Evolutionary conservation across 1,139 yeast genomes (phyloP), one percentile per base, ranked within the genome.

Genomic region (Suhomyces maxii): DNA sequence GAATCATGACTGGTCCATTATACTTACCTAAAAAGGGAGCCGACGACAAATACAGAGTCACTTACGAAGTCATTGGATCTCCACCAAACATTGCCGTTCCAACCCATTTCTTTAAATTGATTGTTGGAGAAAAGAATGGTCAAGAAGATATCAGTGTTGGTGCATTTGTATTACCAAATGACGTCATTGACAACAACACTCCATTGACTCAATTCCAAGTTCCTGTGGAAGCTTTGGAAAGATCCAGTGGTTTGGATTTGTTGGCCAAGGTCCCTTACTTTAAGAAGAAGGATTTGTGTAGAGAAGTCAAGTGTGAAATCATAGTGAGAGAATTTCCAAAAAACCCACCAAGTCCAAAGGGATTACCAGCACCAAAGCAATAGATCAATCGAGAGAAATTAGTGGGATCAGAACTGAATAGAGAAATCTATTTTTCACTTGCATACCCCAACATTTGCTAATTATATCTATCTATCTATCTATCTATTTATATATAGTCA

Each of bases 41-140:
- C 38, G 90, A 86, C 58, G 95, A 91, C 3, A 93, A 91, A 64
- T 88, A 73, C 67, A 76, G 88, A 54, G 96, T 93, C 13, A 73
- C 80, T 3, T 93, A 91, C 65, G 99, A 95, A 68, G 89, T 93
- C 38, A 89, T 93, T 64, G 99, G 99, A 3, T 87, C 89, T 55
- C 99, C 99, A 7, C 99, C 99, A 43, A 88, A 82, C 57, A 79
- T 93, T 46, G 98, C 99, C 0, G 99, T 93, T 9, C 99, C 99
- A 13, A 93, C 99, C 0, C 99, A 93, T 67, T 93, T 95, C 61
- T 93, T 85, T 78, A 95, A 93, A 67, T 72, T 93, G 50, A 72
- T 95, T 47, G 88, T 93, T 39, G 97, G 95, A 8, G 98, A 93
- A 64, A 72, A 71, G 11, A 63, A 68, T 38, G 69, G 74, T 7